Percentiles rank a stretch among this genome's conserved stretches.
Conservation (phyloP, 768 basidiomycete genomes). For the Hericium coralloides region DNA sequence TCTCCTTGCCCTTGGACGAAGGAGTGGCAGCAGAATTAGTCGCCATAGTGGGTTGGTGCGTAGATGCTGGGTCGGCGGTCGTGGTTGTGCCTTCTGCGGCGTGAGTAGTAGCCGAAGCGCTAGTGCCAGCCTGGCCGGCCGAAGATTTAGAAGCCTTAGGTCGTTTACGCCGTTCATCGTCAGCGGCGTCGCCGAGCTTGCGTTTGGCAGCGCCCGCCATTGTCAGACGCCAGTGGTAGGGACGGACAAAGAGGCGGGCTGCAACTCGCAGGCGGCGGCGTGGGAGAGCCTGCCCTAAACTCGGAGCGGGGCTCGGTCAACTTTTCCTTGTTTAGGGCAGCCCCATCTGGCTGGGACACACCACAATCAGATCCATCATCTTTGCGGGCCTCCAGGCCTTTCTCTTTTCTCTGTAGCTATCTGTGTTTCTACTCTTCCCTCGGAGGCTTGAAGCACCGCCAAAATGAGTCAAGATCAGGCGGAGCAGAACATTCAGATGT, state of each 20-base stretch:
- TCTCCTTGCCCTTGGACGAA: constrained; percentile 5
- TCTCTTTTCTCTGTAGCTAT: background rate
- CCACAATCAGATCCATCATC: constrained; percentile 3
- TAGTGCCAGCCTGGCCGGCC: no score
- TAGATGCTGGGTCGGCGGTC: no score
- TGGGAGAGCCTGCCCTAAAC: background rate
- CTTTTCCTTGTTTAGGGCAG: background rate
- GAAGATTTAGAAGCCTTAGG: no score
- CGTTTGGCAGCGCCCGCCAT: background rate
- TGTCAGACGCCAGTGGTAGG: background rate
- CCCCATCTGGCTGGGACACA: background rate
- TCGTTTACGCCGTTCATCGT: background rate
- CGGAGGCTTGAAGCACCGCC: constrained; percentile 13
- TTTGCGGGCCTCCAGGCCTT: background rate
- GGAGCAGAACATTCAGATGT: constrained; percentile 95
- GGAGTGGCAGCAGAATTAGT: background rate
- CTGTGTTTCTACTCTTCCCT: background rate
- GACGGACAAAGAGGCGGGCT: background rate
- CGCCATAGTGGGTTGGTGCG: background rate
- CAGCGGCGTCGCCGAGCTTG: background rate
- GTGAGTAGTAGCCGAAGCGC: no score
- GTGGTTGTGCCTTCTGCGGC: no score
- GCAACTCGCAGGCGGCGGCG: background rate
- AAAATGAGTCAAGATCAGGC: constrained; percentile 78
- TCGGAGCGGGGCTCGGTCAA: background rate